Evolutionary conservation across 2,329 filamentous ascomycete species (phyloP).

Genomic region (Pezicula carpinea): DNA sequence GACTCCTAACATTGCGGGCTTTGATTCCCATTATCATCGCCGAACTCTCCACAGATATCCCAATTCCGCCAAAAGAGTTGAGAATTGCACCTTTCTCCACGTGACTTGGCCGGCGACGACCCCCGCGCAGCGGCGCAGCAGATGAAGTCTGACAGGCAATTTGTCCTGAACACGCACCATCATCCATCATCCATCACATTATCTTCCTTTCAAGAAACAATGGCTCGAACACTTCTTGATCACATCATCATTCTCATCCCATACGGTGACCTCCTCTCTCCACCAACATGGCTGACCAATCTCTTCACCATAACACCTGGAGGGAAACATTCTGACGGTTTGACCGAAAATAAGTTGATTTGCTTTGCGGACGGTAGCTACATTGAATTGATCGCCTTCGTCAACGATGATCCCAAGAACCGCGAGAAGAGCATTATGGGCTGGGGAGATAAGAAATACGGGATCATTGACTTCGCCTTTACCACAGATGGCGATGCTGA

Average conservation of each 20-base stretch:
- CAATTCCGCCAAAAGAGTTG: too few relatives aligned
- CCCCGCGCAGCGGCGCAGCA: too few relatives aligned
- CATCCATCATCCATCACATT: too few relatives aligned
- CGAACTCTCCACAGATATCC: too few relatives aligned
- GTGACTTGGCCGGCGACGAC: too few relatives aligned
- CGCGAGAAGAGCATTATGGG: constrained; percentile 41
- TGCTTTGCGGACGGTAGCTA: constrained; percentile 60
- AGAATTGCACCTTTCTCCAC: too few relatives aligned
- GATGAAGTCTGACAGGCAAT: too few relatives aligned
- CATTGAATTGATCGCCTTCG: constrained; percentile 62
- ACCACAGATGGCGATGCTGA: constrained; percentile 36
- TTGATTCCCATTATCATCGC: too few relatives aligned
- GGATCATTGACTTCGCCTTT: constrained; percentile 59
- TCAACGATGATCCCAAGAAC: constrained; percentile 37
- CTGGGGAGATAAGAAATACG: constrained; percentile 50
- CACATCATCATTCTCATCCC: constrained; percentile 62
- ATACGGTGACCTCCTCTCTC: constrained; percentile 37
- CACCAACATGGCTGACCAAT: constrained; percentile 46
- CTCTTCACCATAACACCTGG: constrained; percentile 56
- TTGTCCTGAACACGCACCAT: too few relatives aligned
- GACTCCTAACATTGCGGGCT: too few relatives aligned
- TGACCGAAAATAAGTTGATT: constrained; percentile 58
- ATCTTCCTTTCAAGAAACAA: neutral
- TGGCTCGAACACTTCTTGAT: constrained; percentile 41
- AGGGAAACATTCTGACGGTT: constrained; percentile 55